These are phyloP conservation scores for Ogataea nakhonphanomensis DNA, from an alignment of 805 yeast species.

Conservation along the genomic window DNA sequence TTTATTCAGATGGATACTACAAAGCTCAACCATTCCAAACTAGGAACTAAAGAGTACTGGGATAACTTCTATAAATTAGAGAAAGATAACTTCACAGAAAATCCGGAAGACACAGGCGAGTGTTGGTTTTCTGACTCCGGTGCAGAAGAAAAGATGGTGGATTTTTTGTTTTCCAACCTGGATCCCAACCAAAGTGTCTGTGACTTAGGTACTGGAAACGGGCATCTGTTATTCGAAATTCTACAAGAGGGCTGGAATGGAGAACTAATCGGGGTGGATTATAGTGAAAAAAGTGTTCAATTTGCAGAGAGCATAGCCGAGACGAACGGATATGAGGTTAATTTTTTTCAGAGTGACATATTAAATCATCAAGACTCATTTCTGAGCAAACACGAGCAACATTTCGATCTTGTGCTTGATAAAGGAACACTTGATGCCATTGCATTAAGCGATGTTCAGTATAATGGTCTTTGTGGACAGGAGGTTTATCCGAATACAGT, in stretches of 20 bases:
- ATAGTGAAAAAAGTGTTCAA: slow-evolving; percentile 72
- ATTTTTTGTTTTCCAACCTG: slow-evolving; percentile 55
- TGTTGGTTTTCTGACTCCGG: slow-evolving; percentile 96
- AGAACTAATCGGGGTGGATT: slow-evolving; percentile 74
- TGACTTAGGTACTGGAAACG: slow-evolving; percentile 96
- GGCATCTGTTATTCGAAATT: slow-evolving; percentile 76
- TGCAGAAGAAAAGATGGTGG: slow-evolving; percentile 83
- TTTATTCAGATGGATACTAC: slow-evolving; percentile 18
- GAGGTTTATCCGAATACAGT: slow-evolving; percentile 64
- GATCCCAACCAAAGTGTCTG: slow-evolving; percentile 41
- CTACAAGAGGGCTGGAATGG: slow-evolving; percentile 61
- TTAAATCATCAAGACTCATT: slow-evolving; percentile 40
- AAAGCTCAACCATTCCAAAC: slow-evolving; percentile 66
- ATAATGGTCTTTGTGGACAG: slow-evolving; percentile 45
- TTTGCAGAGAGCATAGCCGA: slow-evolving; percentile 64
- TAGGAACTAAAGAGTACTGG: slow-evolving; percentile 92
- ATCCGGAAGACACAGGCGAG: slow-evolving; percentile 88
- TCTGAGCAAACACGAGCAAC: slow-evolving; percentile 25
- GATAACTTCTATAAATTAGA: slow-evolving; percentile 80
- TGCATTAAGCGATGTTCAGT: slow-evolving; percentile 66
- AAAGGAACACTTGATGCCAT: slow-evolving; percentile 98
- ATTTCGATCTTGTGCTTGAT: slow-evolving; percentile 77
- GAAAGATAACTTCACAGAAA: slow-evolving; percentile 62
- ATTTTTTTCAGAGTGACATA: slow-evolving; percentile 70
- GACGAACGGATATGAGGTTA: slow-evolving; percentile 35